Evolutionary conservation across 345 rosid species (phyloP).

Genomic region (Anacardium occidentale): DNA sequence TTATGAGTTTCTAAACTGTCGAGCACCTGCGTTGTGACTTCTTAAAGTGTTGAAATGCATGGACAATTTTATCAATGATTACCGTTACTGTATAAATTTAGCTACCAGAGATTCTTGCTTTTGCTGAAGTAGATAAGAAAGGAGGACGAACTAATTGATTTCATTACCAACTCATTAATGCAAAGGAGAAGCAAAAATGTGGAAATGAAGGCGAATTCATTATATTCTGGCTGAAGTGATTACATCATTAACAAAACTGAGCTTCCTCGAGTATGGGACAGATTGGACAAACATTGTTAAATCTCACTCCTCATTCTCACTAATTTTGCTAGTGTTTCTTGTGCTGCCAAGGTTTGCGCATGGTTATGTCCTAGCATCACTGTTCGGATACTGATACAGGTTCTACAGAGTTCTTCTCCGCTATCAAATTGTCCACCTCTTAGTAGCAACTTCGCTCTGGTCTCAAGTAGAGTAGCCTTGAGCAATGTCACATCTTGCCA

Average conservation of each 20-base stretch:
- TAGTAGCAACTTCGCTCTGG: slow-evolving; percentile 78
- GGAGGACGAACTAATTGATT: no score
- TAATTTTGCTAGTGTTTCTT: slow-evolving; percentile 81
- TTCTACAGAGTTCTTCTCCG: slow-evolving; percentile 82
- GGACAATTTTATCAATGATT: no score
- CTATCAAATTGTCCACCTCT: slow-evolving; percentile 87
- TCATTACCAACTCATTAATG: not conserved
- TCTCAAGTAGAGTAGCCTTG: slow-evolving; percentile 76
- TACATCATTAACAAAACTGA: slow-evolving; percentile 36
- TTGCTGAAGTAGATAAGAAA: no score
- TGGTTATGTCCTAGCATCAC: slow-evolving; percentile 94
- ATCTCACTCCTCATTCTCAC: slow-evolving; percentile 94
- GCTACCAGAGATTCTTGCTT: no score
- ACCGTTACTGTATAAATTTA: no score
- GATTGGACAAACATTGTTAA: slow-evolving; percentile 22
- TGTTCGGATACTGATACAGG: slow-evolving; percentile 84
- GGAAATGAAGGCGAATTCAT: not conserved
- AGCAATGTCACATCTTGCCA: slow-evolving; percentile 89
- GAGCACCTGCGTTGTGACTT: no score
- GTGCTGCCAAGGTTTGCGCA: slow-evolving; percentile 79
- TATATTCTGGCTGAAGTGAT: slow-evolving; percentile 11
- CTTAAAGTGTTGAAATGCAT: no score
- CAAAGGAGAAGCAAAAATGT: not conserved
- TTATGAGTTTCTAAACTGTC: no score
- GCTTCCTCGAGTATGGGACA: slow-evolving; percentile 10